phyloP scores from a whole-genome alignment of 2,329 filamentous ascomycete species.

The Tetracladium maxilliforme region DNA sequence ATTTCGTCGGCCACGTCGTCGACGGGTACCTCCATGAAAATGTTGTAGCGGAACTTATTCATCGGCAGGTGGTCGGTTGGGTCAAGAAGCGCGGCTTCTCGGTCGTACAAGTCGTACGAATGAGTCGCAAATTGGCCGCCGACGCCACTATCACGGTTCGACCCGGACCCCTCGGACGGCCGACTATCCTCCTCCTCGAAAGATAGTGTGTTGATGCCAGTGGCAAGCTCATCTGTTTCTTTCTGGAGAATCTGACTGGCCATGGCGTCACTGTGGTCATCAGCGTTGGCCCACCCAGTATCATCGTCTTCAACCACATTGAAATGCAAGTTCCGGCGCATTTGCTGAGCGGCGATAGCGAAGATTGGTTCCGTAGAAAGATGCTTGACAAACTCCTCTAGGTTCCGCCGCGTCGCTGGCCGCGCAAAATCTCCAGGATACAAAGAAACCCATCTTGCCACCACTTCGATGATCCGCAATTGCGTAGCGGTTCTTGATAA shows the following conservation, averaged over 20 bases:
- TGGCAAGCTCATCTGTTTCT: too few relatives aligned
- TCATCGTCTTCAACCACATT: conserved; percentile 76
- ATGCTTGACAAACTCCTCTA: conserved; percentile 61
- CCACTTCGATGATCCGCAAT: conserved; percentile 66
- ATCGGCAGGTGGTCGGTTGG: conserved; percentile 55
- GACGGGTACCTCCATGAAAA: conserved; percentile 75
- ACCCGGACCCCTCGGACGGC: conserved; percentile 6
- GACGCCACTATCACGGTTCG: conserved; percentile 10
- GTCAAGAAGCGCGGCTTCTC: conserved; percentile 57
- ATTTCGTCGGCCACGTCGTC: conserved; percentile 82
- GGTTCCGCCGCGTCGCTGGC: conserved; percentile 52
- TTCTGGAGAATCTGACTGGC: conserved; percentile 4
- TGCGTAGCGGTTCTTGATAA: conserved; percentile 70
- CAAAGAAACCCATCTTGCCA: conserved; percentile 77
- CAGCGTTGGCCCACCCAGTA: conserved; percentile 77
- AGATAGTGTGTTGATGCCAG: too few relatives aligned
- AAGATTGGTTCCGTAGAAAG: conserved; percentile 72
- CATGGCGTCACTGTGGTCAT: conserved; percentile 38
- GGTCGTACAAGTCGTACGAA: conserved; percentile 66
- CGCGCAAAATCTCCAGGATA: conserved; percentile 92
- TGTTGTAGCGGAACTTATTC: conserved; percentile 77
- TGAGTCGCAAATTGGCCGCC: conserved; percentile 37
- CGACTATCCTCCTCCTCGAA: background rate
- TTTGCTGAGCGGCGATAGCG: conserved; percentile 71
- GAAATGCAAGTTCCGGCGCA: conserved; percentile 61